phyloP scores from a whole-genome alignment of 2,329 filamentous ascomycete genomes.

The Claviceps purpurea region DNA sequence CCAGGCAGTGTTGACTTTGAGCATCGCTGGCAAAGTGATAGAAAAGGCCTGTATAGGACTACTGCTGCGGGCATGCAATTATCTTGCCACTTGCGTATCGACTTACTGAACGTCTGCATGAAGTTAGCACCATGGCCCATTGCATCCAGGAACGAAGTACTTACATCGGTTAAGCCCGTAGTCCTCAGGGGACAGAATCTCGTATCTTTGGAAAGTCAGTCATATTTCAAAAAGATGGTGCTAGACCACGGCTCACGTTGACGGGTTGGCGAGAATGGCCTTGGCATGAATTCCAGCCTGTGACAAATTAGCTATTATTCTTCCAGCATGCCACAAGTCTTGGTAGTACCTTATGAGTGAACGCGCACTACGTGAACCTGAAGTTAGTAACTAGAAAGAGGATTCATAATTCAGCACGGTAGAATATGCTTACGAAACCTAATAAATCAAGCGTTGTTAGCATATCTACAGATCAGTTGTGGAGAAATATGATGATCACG shows the following conservation, averaged over 20 bases:
- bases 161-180: slow-evolving; percentile 8
- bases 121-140: background rate
- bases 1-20: background rate
- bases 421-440: slow-evolving; percentile 1
- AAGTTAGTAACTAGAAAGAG: background rate
- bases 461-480: background rate
- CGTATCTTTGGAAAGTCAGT: slow-evolving; percentile 45
- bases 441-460: background rate
- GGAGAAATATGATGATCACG: no score
- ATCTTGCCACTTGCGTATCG: background rate
- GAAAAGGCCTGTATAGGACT: background rate
- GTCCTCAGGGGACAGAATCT: slow-evolving; percentile 78
- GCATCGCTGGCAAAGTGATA: background rate
- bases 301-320: background rate
- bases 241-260: background rate
- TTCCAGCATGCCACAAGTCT: background rate
- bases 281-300: slow-evolving; percentile 22
- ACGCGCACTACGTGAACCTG: background rate
- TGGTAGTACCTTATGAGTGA: slow-evolving; percentile 1
- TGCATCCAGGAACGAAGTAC: background rate
- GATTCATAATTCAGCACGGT: no score
- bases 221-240: background rate
- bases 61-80: background rate
- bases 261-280: slow-evolving; percentile 7
- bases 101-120: slow-evolving; percentile 2